Conservation (phyloP, 2,329 filamentous ascomycete species). For the Epichloe brachyelytri region DNA sequence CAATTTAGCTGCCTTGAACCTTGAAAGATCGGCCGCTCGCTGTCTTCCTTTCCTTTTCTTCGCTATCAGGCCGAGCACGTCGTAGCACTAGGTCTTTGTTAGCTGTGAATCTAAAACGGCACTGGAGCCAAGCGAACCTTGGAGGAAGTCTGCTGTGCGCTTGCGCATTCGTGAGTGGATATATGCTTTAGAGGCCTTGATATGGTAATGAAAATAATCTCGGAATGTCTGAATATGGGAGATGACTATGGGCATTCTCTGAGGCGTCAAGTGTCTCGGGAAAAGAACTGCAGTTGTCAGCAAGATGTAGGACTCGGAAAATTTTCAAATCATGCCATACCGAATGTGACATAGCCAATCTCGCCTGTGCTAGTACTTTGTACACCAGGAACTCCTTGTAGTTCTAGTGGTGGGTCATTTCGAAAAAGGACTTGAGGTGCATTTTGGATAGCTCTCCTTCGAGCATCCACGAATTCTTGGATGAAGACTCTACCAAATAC, state of each 20-base stretch:
- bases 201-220: slow-evolving; percentile 99
- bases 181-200: slow-evolving; percentile 98
- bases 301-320: not conserved
- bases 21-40: slow-evolving; percentile 90
- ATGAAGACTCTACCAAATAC: slow-evolving; percentile 98
- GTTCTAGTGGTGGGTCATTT: slow-evolving; percentile 84
- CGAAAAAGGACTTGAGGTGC: slow-evolving; percentile 94
- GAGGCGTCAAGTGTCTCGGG: slow-evolving; percentile 80
- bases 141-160: slow-evolving; percentile 94
- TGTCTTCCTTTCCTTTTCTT: slow-evolving; percentile 97
- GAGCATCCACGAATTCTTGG: slow-evolving; percentile 95
- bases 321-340: slow-evolving; percentile 34
- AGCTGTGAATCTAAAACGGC: slow-evolving; percentile 12
- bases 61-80: slow-evolving; percentile 83
- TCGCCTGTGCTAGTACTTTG: slow-evolving; percentile 64
- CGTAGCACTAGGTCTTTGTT: slow-evolving; percentile 58
- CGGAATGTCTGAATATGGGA: slow-evolving; percentile 99
- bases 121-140: slow-evolving; percentile 49
- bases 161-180: slow-evolving; percentile 98
- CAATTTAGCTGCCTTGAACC: slow-evolving; percentile 27
- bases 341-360: slow-evolving; percentile 96
- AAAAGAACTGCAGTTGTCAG: slow-evolving; percentile 59
- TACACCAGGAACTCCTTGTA: slow-evolving; percentile 78
- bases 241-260: slow-evolving; percentile 88
- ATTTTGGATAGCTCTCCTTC: slow-evolving; percentile 91